These are phyloP conservation scores for Oryza officinalis DNA, from an alignment of 176 grass and related monocot genomes.

Conservation along the genomic window DNA sequence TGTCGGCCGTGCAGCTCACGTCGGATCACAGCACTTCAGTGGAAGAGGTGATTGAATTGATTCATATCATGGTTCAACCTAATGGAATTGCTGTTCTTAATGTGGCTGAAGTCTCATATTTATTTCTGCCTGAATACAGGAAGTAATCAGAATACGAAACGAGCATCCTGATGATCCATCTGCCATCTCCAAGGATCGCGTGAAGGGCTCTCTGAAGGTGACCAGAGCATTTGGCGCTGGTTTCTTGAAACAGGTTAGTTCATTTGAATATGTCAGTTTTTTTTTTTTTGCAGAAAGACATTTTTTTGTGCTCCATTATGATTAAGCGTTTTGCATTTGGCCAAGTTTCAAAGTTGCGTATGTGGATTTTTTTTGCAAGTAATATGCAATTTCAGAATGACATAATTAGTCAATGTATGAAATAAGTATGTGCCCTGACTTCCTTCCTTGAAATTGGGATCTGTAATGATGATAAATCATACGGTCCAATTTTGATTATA, in stretches of 20 bases:
- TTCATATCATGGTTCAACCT: not conserved
- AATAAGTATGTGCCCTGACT: not conserved
- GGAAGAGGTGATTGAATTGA: conserved; percentile 47
- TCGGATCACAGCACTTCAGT: conserved; percentile 87
- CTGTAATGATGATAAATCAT: not conserved
- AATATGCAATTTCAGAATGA: not conserved
- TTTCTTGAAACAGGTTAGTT: conserved; percentile 89
- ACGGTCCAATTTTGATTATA: conserved; percentile 6
- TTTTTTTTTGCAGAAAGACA: conserved; percentile 1
- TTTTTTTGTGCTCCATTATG: not conserved
- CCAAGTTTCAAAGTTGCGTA: not conserved
- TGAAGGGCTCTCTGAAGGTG: conserved; percentile 96
- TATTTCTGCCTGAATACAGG: conserved; percentile 46
- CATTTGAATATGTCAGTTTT: conserved; percentile 8
- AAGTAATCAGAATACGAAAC: conserved; percentile 78
- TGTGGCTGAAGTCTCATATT: conserved; percentile 1
- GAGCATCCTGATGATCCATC: conserved; percentile 85
- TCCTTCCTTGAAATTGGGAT: conserved; percentile 5
- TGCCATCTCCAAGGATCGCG: conserved; percentile 72
- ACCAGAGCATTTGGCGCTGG: conserved; percentile 95
- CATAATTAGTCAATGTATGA: not conserved
- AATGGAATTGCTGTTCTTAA: not conserved
- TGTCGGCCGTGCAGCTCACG: conserved; percentile 79
- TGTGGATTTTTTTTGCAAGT: not conserved
- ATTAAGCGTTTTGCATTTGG: not conserved